Conservation (phyloP, 31 red algal genomes). For the Endocladia muricata region DNA sequence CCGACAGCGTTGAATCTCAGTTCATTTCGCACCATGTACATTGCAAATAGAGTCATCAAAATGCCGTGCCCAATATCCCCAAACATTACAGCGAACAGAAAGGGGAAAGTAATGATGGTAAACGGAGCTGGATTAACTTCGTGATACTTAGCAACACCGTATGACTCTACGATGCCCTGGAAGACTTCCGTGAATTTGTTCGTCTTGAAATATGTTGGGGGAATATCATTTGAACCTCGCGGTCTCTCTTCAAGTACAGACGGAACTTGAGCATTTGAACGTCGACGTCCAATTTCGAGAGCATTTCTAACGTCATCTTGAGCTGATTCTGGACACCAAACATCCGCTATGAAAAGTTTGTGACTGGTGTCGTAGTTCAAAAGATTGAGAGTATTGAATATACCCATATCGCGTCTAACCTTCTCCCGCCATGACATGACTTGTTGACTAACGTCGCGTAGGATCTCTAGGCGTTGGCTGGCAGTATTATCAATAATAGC, state of each 20-base stretch:
- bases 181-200: constrained; percentile 98
- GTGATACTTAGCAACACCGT: constrained; percentile 89
- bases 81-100: constrained; percentile 99
- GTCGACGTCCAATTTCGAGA: constrained; percentile 67
- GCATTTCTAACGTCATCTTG: constrained; percentile 78
- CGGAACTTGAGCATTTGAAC: constrained; percentile 82
- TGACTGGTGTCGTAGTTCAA: constrained; percentile 94
- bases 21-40: constrained; percentile 78
- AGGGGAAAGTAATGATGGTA: constrained; percentile 91
- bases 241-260: constrained; percentile 77
- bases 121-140: constrained; percentile 98
- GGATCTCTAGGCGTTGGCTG: constrained; percentile 58
- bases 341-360: constrained; percentile 90
- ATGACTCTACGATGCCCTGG: constrained; percentile 93
- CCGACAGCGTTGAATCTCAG: constrained; percentile 50
- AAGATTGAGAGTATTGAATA: constrained; percentile 86
- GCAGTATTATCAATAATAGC: constrained; percentile 61
- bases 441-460: constrained; percentile 74
- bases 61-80: constrained; percentile 98
- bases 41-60: constrained; percentile 86
- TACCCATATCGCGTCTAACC: constrained; percentile 82
- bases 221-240: constrained; percentile 29
- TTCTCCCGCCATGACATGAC: constrained; percentile 73
- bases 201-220: constrained; percentile 86
- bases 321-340: constrained; percentile 83